Conservation (phyloP, 768 basidiomycete species). For the Russula emetica region DNA sequence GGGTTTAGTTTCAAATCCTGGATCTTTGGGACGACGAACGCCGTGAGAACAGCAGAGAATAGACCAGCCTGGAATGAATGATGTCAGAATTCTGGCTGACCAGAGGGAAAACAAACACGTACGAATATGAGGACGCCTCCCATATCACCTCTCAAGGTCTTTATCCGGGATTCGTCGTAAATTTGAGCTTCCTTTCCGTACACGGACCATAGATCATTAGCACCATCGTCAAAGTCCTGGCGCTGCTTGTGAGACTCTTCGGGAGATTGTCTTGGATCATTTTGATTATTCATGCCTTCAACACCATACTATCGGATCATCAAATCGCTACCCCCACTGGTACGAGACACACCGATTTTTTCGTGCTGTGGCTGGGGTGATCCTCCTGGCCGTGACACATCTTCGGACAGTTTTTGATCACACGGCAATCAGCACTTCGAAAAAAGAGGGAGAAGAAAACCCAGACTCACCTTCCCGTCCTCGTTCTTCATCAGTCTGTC, state of each 20-base stretch:
- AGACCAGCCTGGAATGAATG: background rate
- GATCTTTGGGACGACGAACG: background rate
- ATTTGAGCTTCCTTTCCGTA: background rate
- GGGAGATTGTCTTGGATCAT: background rate
- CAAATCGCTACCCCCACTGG: background rate
- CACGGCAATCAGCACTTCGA: background rate
- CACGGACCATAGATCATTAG: background rate
- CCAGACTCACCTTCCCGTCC: background rate
- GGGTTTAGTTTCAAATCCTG: background rate
- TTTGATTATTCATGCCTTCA: background rate
- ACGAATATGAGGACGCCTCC: background rate
- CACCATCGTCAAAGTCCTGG: conserved; percentile 1
- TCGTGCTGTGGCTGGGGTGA: background rate
- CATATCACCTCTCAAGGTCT: background rate
- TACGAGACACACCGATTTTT: background rate
- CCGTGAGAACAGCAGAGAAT: conserved; percentile 7
- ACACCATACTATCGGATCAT: background rate
- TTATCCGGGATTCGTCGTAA: background rate
- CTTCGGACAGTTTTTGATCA: background rate
- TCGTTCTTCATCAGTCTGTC: background rate
- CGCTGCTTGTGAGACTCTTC: background rate
- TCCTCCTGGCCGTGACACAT: background rate
- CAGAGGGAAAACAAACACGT: background rate
- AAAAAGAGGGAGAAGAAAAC: background rate
- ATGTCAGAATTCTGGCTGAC: background rate